These are phyloP conservation scores for Erodium maritimum DNA, from an alignment of 345 rosid species.

Conservation along the genomic window DNA sequence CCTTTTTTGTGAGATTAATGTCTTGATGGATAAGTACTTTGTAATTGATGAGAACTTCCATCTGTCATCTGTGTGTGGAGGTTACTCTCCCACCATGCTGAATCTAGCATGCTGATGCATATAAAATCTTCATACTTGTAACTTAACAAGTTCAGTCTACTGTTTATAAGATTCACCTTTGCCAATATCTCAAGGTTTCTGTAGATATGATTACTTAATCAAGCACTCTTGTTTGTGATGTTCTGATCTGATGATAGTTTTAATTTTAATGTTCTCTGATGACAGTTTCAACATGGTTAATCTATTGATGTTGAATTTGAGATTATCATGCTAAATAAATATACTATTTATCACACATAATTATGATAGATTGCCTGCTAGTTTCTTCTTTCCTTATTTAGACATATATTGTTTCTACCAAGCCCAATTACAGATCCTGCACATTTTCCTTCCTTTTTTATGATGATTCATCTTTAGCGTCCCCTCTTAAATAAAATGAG, in stretches of 20 bases:
- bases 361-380: not conserved
- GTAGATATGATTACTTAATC: not conserved
- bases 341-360: not conserved
- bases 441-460: not conserved
- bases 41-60: not conserved
- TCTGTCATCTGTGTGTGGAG: not conserved
- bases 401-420: not conserved
- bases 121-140: not conserved
- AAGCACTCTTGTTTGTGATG: not conserved
- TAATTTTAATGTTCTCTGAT: too few relatives aligned
- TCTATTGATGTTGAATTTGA: not conserved
- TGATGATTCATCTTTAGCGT: not conserved
- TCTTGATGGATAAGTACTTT: not conserved
- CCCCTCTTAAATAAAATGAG: not conserved
- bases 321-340: not conserved
- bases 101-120: not conserved
- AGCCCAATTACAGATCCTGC: not conserved
- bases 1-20: not conserved
- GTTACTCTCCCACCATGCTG: not conserved
- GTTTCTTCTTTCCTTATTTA: not conserved
- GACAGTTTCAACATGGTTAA: not conserved
- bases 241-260: too few relatives aligned
- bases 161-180: too few relatives aligned
- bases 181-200: not conserved
- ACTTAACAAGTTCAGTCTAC: not conserved